Conservation (phyloP, 129 eudicot genomes). For the Glebionis coronaria region DNA sequence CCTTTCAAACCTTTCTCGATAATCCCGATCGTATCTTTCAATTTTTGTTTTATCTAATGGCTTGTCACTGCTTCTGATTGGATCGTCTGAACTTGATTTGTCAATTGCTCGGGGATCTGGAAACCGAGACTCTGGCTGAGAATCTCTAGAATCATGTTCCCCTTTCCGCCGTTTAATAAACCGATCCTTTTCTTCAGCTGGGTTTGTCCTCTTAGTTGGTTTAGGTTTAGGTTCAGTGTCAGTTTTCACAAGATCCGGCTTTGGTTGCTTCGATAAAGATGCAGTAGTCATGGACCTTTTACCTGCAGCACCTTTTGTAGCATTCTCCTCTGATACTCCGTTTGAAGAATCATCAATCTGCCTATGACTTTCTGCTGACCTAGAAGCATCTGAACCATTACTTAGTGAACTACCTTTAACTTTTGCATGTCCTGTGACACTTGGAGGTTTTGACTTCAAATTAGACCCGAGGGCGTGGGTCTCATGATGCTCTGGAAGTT, state of each 20-base stretch:
- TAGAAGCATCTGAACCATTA: conserved; percentile 52
- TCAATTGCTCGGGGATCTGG: conserved; percentile 33
- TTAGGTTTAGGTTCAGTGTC: conserved; percentile 45
- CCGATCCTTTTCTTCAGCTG: conserved; percentile 37
- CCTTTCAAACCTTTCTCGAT: conserved; percentile 47
- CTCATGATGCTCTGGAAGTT: conserved; percentile 50
- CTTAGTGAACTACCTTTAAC: conserved; percentile 39
- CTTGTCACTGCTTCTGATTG: conserved; percentile 38
- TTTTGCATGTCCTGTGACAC: conserved; percentile 46
- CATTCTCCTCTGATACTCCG: conserved; percentile 43
- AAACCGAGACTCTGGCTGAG: conserved; percentile 56
- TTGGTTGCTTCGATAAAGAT: conserved; percentile 63
- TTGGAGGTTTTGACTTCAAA: conserved; percentile 44
- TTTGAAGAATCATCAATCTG: conserved; percentile 53
- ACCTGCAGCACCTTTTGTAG: conserved; percentile 40
- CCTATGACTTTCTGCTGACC: conserved; percentile 52
- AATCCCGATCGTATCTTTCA: conserved; percentile 74
- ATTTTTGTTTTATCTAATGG: conserved; percentile 50
- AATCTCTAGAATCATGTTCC: conserved; percentile 63
- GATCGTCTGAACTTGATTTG: conserved; percentile 34
- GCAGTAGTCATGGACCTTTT: conserved; percentile 57
- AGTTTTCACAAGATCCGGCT: conserved; percentile 60
- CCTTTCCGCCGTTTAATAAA: conserved; percentile 72
- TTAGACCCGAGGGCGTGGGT: conserved; percentile 31
- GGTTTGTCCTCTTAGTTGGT: conserved; percentile 23